These are phyloP conservation scores for Hymenoscyphus scutula DNA, from an alignment of 2,329 filamentous ascomycete species.

Conservation along the genomic window DNA sequence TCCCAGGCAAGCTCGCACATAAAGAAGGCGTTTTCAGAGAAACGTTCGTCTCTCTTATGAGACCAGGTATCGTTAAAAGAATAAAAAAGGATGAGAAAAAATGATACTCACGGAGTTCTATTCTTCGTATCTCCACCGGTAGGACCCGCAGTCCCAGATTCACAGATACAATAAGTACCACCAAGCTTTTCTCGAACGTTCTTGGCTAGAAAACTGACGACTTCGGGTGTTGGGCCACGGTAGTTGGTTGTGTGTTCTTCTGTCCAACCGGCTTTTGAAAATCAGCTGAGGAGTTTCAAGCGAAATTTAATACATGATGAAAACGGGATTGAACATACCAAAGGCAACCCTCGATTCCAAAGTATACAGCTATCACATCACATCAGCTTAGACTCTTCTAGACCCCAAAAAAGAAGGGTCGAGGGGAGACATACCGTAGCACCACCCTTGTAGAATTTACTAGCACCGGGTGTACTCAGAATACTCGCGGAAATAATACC, in stretches of 20 bases:
- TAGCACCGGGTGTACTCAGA: conserved; percentile 57
- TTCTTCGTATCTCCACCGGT: conserved; percentile 56
- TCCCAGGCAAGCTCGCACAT: no score
- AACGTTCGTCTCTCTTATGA: no score
- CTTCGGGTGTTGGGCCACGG: conserved; percentile 55
- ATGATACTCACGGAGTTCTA: conserved; percentile 47
- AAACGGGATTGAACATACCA: conserved; percentile 26
- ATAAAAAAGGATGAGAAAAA: neutral
- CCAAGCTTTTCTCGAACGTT: conserved; percentile 54
- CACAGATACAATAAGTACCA: conserved; percentile 55
- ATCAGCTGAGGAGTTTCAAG: neutral
- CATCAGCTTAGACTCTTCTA: neutral
- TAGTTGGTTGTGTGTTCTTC: conserved; percentile 50
- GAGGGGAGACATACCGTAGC: conserved; percentile 44
- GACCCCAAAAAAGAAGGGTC: neutral
- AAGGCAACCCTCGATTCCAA: conserved; percentile 34
- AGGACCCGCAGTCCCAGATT: conserved; percentile 64
- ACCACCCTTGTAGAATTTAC: conserved; percentile 58
- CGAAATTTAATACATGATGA: no score
- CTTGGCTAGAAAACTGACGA: conserved; percentile 55
- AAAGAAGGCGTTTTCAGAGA: no score
- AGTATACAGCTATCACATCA: conserved; percentile 31
- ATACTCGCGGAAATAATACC: conserved; percentile 59
- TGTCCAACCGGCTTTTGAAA: conserved; percentile 54
- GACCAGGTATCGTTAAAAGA: no score